Conservation (phyloP, 495 filamentous ascomycete genomes). For the Lichenothelia convexa region DNA sequence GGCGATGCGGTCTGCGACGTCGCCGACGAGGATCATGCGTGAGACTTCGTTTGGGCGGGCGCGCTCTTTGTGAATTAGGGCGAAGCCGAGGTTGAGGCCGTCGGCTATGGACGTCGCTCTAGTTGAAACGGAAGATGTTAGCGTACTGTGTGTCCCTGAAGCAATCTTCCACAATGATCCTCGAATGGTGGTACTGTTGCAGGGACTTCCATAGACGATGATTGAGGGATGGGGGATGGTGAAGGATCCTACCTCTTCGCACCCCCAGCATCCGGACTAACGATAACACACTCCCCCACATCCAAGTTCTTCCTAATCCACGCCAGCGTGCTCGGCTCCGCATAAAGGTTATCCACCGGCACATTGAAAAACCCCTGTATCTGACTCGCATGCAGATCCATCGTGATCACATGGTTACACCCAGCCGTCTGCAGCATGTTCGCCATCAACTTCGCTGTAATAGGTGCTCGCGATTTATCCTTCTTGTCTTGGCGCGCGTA, state of each 20-base stretch:
- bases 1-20: conserved; percentile 40
- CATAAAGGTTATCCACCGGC: conserved; percentile 92
- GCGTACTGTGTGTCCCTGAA: conserved; percentile 2
- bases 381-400: conserved; percentile 52
- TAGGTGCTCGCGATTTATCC: conserved; percentile 83
- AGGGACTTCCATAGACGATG: too few species aligned
- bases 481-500: conserved; percentile 99
- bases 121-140: conserved; percentile 3
- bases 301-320: conserved; percentile 81
- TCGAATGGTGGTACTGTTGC: too few species aligned
- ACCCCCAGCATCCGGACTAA: conserved; percentile 89
- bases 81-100: conserved; percentile 81
- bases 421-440: conserved; percentile 97
- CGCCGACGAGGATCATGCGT: conserved; percentile 72
- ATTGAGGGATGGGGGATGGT: conserved; percentile 2
- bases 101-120: conserved; percentile 94
- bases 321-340: conserved; percentile 76
- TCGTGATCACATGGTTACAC: conserved; percentile 32
- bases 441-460: conserved; percentile 82
- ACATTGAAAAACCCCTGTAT: conserved; percentile 95
- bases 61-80: conserved; percentile 98
- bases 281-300: conserved; percentile 75
- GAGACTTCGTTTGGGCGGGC: conserved; percentile 88
- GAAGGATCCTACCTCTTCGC: conserved; percentile 88
- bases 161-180: too few species aligned